Percentiles rank a stretch among this genome's conserved stretches.
Conservation (phyloP, 2,329 filamentous ascomycete genomes). For the Epichloe coenophiala region DNA sequence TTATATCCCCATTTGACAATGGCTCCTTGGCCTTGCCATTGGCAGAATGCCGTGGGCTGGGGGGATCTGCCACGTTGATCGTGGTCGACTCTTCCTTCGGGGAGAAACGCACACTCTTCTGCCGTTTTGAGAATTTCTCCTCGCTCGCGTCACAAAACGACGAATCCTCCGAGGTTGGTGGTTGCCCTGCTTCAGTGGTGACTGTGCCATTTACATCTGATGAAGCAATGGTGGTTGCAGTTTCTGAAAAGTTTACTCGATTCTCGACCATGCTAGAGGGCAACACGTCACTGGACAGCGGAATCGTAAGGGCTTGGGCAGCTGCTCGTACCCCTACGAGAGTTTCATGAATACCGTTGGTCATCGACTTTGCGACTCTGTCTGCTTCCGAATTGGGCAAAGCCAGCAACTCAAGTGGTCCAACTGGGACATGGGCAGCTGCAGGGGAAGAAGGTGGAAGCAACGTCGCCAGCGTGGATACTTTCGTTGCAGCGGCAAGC, state of each 20-base stretch:
- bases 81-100: slow-evolving; percentile 52
- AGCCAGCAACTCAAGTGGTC: slow-evolving; percentile 29
- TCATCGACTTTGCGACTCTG: background rate
- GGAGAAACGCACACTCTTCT: slow-evolving; percentile 59
- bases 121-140: slow-evolving; percentile 22
- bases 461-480: slow-evolving; percentile 5
- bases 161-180: background rate
- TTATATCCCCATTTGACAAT: background rate
- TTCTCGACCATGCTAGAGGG: background rate
- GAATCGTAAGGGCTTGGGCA: background rate
- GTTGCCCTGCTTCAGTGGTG: background rate
- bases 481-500: slow-evolving; percentile 11
- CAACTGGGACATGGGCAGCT: slow-evolving; percentile 24
- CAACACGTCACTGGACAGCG: background rate
- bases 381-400: slow-evolving; percentile 4
- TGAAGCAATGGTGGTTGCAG: background rate
- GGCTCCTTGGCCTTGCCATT: slow-evolving; percentile 7
- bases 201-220: background rate
- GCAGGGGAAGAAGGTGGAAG: background rate
- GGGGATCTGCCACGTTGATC: slow-evolving; percentile 37
- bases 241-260: background rate
- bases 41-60: slow-evolving; percentile 27
- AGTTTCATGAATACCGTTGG: background rate
- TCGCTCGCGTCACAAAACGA: slow-evolving; percentile 12
- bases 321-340: background rate